Base-by-base conservation (phyloP, 129 eudicot genomes). In the Chrysanthemum lavandulifolium region DNA sequence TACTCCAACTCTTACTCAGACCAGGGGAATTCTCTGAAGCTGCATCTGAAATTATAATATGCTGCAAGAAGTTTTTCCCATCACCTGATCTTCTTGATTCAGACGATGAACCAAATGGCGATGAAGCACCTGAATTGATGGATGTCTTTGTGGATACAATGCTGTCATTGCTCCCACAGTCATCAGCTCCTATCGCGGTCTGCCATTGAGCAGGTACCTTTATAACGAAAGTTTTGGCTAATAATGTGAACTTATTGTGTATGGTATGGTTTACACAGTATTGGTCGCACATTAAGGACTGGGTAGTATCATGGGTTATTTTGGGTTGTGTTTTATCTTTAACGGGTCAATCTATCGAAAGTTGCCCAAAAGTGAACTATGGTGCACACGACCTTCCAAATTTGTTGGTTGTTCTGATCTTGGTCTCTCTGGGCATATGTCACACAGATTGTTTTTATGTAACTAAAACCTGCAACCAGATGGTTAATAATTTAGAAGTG, bases 141-240 rank as follows among this genome's bases (percentile, higher is more conserved):
- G 96, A 95, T 73, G 99, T 95, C 0, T 88, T 90, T 75, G 88
- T 95, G 19, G 97, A 95, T 73, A 95, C 99, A 13, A 77, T 95
- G 85, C 88, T 95, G 48, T 95, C 99, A 0, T 67, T 95, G 66
- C 86, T 95, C 63, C 99, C 99, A 2, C 91, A 91, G 54, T 90
- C 97, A 65, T 90, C 97, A 48, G 96, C 97, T 84, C 94, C 97
- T 52, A 69, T 88, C n/a, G 91, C 91, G 96, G 7, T 88, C 90
- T 75, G 83, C 97, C 65, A 89, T 91, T 68, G 99, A 95, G 71
- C 97, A 84, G 97, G 99, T 94, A 74, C 27, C 48, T 67, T 6
- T 68, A 2, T 68, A 64, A 51, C 47, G 14, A 10, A 40, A 10
- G 10, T 40, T 12, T 33, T 36, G 54, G 21, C 45, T 65, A 31